Evolutionary conservation across 306 rosid species (phyloP).

Genomic region (Pterocarpus santalinus): DNA sequence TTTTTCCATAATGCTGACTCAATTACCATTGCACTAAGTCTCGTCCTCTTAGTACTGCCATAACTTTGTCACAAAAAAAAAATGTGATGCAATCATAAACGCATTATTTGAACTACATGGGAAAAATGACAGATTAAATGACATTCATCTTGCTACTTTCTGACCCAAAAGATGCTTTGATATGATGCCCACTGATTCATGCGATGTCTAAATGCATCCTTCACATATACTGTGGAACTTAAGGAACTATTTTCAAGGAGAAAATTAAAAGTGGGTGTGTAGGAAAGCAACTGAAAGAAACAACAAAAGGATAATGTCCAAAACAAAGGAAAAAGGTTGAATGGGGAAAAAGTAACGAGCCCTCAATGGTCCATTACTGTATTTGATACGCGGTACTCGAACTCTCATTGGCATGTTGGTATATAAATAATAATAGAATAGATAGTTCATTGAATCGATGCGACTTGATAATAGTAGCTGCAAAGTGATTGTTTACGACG

Average conservation of each 20-base stretch:
- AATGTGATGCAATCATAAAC: slow-evolving; percentile 6
- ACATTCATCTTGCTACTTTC: slow-evolving; percentile 26
- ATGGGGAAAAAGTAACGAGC: background rate
- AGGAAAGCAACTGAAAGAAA: background rate
- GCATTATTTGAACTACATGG: background rate
- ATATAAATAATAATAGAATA: background rate
- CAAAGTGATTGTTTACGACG: background rate
- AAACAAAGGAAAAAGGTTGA: background rate
- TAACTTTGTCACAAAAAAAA: background rate
- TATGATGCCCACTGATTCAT: slow-evolving; percentile 23
- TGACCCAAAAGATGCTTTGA: slow-evolving; percentile 27
- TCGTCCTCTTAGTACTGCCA: background rate
- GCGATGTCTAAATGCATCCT: slow-evolving; percentile 27
- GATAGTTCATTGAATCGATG: background rate
- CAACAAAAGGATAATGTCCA: background rate
- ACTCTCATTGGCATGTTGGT: background rate
- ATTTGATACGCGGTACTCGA: background rate
- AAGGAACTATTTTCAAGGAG: background rate
- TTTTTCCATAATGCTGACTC: background rate
- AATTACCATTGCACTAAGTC: no score
- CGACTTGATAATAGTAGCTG: background rate
- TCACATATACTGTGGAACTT: background rate
- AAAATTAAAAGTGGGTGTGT: background rate
- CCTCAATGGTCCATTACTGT: no score
- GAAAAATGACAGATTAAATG: background rate